Evolutionary conservation across 305 asterid species (phyloP), one percentile per base, ranked within the genome.

Genomic region (Salvia sclarea): DNA sequence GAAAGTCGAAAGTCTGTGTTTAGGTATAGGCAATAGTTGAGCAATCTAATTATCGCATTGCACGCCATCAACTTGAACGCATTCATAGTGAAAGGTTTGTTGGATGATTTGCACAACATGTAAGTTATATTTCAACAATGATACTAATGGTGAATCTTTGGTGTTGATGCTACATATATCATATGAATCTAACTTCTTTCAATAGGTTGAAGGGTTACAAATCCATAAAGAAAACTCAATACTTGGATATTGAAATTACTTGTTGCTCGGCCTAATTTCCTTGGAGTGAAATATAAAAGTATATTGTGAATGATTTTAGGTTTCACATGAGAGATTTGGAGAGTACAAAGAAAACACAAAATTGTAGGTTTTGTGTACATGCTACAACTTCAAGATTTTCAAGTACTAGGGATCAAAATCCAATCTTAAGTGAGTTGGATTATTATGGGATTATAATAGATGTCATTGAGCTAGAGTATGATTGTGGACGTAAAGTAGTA

Each of bases 391-490:
- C 54, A 40, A 41, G 67, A 14, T 62, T 4, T 62, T 44, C 43
- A 13, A 62, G 56, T 44, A 62, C n/a, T n/a, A 62, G 68, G 43
- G 68, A 62, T 14, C 43, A 44, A 7, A 62, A 43, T 62, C 68
- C 68, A 7, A 44, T 62, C 16, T 14, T 62, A 25, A 24, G 67
- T 22, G 67, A 60, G 13, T 31, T 61, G 1, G 66, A 40, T 22
- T 41, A 41, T 28, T 28, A 28, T 28, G 33, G 33, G 10, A 33
- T 60, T 38, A 5, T 60, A 40, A 24, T 8, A 18, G 20, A 60
- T 38, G 21, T 60, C 35, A 40, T 60, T 18, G 30, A 60, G 17
- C 10, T 58, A 9, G 47, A 58, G 0, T 58, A 58, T 58, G 49
- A 48, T 35, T 25, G 22, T 12, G 24, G 30, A 3, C 14, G 43